Base-by-base conservation (phyloP, 2,329 filamentous ascomycete species). In the Cordyceps javanica region DNA sequence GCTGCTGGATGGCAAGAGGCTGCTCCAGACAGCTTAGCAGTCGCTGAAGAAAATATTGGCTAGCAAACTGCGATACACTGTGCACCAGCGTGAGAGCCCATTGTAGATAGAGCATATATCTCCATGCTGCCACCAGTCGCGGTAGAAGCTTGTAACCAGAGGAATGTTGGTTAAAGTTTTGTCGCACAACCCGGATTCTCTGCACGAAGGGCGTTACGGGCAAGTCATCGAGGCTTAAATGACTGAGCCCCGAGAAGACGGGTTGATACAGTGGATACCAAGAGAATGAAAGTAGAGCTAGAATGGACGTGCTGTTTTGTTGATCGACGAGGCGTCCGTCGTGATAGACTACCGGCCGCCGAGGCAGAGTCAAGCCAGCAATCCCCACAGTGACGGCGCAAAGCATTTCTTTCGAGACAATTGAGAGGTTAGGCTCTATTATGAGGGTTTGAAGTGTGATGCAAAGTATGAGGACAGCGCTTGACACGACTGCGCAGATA, bases 281-380 rank as follows among this genome's bases (percentile, higher is more conserved):
- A 52, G 74, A 71, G 67, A 83, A 89, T 13, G 78, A 86, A 65
- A 82, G 81, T 30, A 80, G 78, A 42, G 72, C 74, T 53, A 83
- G 73, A 1, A 83, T 79, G 1, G 82, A 83, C 3, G 73, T 74
- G 0, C 82, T 85, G 60, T 75, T 75, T 69, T 83, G 76, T 30
- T 75, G 73, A 66, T 90, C 86, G 25, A 90, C 82, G 2, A 75
- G 64, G 44, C 77, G 73, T 36, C 77, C 82, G 46, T 83, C 41
- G 61, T 75, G 70, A 63, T 76, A 87, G 4, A 89, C 81, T 54
- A 82, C 76, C 5, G 86, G 86, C 5, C 86, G 77, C 32, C 86
- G 77, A 4, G 83, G 84, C 5, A 88, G 71, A 2, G 77, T 75
- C 10, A 85, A 60, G 59, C 76, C 76, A n/a, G 73, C 67, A 25